Evolutionary conservation across 208 protist genomes (phyloP).

Genomic region (Leptomonas seymouri): DNA sequence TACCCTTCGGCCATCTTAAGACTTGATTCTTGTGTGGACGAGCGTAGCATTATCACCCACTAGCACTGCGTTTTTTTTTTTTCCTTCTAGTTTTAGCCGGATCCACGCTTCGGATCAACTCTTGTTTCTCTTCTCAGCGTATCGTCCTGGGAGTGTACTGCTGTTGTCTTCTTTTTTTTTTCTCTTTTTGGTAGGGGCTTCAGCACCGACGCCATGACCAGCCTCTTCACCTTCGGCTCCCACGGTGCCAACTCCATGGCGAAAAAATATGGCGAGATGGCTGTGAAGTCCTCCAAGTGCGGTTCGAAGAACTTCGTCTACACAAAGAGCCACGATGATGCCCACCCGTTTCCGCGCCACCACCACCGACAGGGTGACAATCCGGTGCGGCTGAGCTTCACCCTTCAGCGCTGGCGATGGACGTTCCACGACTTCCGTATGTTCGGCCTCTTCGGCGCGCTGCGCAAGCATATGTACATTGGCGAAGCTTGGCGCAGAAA

Average conservation of each 20-base stretch:
- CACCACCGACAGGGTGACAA: conserved; percentile 83
- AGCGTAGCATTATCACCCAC: too few species aligned
- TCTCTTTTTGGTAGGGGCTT: conserved; percentile 3
- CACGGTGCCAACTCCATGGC: conserved; percentile 72
- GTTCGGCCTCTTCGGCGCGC: conserved; percentile 84
- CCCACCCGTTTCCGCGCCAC: conserved; percentile 70
- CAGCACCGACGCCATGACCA: conserved; percentile 53
- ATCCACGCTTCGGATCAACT: too few species aligned
- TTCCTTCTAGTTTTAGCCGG: too few species aligned
- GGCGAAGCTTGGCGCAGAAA: conserved; percentile 86
- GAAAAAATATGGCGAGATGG: conserved; percentile 70
- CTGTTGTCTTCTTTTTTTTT: not conserved
- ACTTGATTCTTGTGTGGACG: too few species aligned
- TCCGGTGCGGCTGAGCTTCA: conserved; percentile 74
- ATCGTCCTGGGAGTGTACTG: not conserved
- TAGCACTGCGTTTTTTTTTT: too few species aligned
- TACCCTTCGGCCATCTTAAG: too few species aligned
- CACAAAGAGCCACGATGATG: conserved; percentile 73
- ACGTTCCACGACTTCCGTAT: conserved; percentile 90
- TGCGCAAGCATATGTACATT: conserved; percentile 84
- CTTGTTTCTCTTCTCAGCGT: not conserved
- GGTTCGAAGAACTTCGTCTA: conserved; percentile 91
- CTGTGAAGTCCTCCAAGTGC: conserved; percentile 59
- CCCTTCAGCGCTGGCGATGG: conserved; percentile 79
- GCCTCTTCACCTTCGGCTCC: conserved; percentile 77